These are phyloP conservation scores for Sarocladiaceae sp. DNA, from an alignment of 2,329 filamentous ascomycete species.

Conservation along the genomic window DNA sequence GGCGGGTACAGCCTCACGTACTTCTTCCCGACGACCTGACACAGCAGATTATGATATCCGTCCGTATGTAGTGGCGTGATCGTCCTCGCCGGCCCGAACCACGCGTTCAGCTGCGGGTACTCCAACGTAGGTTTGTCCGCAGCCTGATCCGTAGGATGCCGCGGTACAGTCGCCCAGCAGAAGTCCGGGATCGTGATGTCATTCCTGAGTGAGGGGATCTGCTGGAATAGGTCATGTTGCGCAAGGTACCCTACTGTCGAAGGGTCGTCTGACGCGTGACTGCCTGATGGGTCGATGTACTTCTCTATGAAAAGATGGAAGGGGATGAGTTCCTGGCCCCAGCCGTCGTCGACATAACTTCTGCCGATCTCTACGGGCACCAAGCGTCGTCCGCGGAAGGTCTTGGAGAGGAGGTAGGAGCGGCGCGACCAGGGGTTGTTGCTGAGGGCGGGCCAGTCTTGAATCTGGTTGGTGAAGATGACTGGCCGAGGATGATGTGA, in stretches of 20 bases:
- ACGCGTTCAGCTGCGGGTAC: constrained; percentile 74
- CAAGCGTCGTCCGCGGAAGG: constrained; percentile 68
- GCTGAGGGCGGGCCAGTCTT: constrained; percentile 69
- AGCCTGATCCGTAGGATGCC: constrained; percentile 34
- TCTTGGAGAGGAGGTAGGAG: constrained; percentile 65
- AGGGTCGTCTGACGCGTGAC: constrained; percentile 20
- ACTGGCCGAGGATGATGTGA: constrained; percentile 48
- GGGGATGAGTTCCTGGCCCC: constrained; percentile 74
- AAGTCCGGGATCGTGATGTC: constrained; percentile 81
- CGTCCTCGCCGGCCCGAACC: constrained; percentile 83
- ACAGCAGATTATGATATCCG: constrained; percentile 86
- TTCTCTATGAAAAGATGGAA: constrained; percentile 64
- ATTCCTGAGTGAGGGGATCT: constrained; percentile 67
- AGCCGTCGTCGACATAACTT: constrained; percentile 79
- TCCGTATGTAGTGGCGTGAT: constrained; percentile 93
- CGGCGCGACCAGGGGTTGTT: constrained; percentile 65
- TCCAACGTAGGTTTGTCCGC: constrained; percentile 36
- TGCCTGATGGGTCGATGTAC: constrained; percentile 42
- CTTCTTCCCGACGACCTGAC: constrained; percentile 83
- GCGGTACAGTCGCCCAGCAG: constrained; percentile 67
- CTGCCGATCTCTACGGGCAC: constrained; percentile 82
- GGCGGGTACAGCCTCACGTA: constrained; percentile 88
- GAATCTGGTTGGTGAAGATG: constrained; percentile 59
- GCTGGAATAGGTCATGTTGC: constrained; percentile 79
- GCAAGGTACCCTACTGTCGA: constrained; percentile 66